These are phyloP conservation scores for Heliocybe sulcata DNA, from an alignment of 1,284 basidiomycete genomes.

Conservation along the genomic window DNA sequence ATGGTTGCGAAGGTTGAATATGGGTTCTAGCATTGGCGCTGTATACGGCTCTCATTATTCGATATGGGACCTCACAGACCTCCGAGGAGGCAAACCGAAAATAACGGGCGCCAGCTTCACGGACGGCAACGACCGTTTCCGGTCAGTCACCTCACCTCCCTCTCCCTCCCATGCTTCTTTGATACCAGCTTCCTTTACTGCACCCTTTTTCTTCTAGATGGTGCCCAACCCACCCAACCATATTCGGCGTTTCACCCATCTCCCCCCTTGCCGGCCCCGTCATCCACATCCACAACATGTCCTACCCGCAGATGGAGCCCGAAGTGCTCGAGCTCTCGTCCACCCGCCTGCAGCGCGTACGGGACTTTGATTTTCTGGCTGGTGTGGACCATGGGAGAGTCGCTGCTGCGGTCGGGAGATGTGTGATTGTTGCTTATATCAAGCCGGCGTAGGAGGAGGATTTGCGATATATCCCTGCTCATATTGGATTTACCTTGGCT, in stretches of 20 bases:
- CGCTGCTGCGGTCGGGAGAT: conserved; percentile 55
- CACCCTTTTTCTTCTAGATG: conserved; percentile 37
- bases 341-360: conserved; percentile 49
- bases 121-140: conserved; percentile 60
- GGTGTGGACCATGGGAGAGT: conserved; percentile 51
- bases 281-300: conserved; percentile 60
- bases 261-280: conserved; percentile 53
- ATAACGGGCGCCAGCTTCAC: conserved; percentile 51
- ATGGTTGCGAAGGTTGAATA: no score
- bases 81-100: conserved; percentile 66
- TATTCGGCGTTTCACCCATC: conserved; percentile 65
- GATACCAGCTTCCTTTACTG: no score
- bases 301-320: conserved; percentile 57
- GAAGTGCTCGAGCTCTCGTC: conserved; percentile 48
- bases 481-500: no score
- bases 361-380: conserved; percentile 71
- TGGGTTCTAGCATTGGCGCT: conserved; percentile 54
- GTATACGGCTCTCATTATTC: conserved; percentile 62
- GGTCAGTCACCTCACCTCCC: conserved; percentile 32
- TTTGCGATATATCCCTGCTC: no score
- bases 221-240: conserved; percentile 67
- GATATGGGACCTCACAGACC: conserved; percentile 65
- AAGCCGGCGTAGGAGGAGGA: not conserved
- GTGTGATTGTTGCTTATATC: conserved; percentile 24
- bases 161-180: conserved; percentile 9